Base-by-base conservation (phyloP, 139 green algal species). In the Deuterostichococcus epilithicus region DNA sequence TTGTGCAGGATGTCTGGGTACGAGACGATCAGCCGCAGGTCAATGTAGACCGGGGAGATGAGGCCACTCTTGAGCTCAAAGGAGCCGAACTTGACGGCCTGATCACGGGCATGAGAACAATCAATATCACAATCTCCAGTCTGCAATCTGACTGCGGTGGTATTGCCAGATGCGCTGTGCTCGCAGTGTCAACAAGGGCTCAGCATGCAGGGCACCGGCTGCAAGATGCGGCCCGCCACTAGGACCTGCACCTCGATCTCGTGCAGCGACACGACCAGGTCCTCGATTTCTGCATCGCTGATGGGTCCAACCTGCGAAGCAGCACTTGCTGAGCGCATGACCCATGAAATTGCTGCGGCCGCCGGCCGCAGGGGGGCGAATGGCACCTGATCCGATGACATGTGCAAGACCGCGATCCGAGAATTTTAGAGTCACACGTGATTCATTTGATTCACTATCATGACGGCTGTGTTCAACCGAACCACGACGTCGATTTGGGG, bases 21-120 rank as follows among this genome's bases (percentile, higher is more conserved):
- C 0, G 94, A 98, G 25, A 99, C 96, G 70, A 99, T 98, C 39
- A 99, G 89, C 13, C 96, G 92, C 63, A 99, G 88, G 86, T 99
- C 96, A 33, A 99, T 88, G 80, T 99, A 99, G 30, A 99, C 93
- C 2, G 96, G 96, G 2, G 93, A 98, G 34, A 94, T 88, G 33
- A 99, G 82, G 20, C 96, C 96, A 74, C 90, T 97, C 85, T 99
- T 99, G 5, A 99, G 90, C 80, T 95, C 98, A 88, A 99, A 99
- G 71, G 95, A 88, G 33, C 96, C 96, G 88, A 99, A 99, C 83
- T 99, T 99, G 58, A 99, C 92, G 0, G 96, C 96, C 88, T 98
- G 90, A 30, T 85, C 3, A n/a, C 23, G 42, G n/a, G n/a, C n/a
- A 42, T 32, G 34, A 23, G 15, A 25, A 15, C 5, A 52, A 32